These are phyloP conservation scores for Elongisporangium prolatum DNA, from an alignment of 352 stramenopile species.

Conservation along the genomic window DNA sequence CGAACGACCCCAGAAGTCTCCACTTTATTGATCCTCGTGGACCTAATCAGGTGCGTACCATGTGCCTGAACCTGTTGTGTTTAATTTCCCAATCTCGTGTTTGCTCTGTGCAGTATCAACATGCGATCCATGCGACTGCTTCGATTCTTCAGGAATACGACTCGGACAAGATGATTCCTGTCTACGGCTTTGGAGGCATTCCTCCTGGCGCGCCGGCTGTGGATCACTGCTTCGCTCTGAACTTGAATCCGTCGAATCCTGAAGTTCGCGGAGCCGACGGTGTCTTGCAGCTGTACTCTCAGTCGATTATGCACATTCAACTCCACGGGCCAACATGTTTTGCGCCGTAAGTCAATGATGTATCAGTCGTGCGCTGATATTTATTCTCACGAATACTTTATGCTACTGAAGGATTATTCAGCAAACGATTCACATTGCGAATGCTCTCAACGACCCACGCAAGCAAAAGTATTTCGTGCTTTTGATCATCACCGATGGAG, in stretches of 20 bases:
- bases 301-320: conserved; percentile 43
- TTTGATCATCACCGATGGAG: conserved; percentile 85
- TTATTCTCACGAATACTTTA: conserved; percentile 2
- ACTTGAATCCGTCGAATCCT: conserved; percentile 55
- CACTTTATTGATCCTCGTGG: conserved; percentile 61
- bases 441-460: conserved; percentile 29
- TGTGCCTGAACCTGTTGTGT: background rate
- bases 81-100: background rate
- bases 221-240: conserved; percentile 90
- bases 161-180: conserved; percentile 64
- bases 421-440: conserved; percentile 45
- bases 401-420: conserved; percentile 32
- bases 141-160: conserved; percentile 71
- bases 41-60: conserved; percentile 37
- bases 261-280: conserved; percentile 71
- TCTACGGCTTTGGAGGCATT: conserved; percentile 80
- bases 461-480: conserved; percentile 86
- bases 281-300: conserved; percentile 62
- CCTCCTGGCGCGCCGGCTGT: conserved; percentile 59
- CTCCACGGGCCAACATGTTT: conserved; percentile 57
- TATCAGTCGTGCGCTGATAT: too few relatives aligned
- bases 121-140: conserved; percentile 57
- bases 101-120: conserved; percentile 46
- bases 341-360: conserved; percentile 31
- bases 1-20: conserved; percentile 46